Evolutionary conservation across 2,329 filamentous ascomycete species (phyloP).

Genomic region (Sordariomycetes sp.): DNA sequence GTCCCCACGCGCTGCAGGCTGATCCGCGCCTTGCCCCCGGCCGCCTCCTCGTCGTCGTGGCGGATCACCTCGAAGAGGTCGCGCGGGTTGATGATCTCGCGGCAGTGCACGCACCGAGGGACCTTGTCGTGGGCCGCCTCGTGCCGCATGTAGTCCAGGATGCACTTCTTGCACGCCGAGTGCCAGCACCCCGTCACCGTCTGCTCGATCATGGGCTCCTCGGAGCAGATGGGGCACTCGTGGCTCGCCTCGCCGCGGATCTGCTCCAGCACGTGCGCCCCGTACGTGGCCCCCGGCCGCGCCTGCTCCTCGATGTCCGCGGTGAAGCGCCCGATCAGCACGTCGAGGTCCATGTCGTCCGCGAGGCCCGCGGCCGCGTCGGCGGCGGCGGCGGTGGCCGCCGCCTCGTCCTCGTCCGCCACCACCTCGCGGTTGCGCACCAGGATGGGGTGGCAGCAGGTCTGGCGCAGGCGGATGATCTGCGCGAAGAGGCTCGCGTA

Average conservation of each 20-base stretch:
- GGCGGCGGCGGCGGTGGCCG: constrained; percentile 61
- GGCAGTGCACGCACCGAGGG: constrained; percentile 84
- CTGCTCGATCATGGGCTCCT: constrained; percentile 92
- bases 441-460: constrained; percentile 85
- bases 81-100: constrained; percentile 67
- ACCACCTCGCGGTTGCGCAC: constrained; percentile 78
- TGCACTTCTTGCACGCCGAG: constrained; percentile 86
- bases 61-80: constrained; percentile 90
- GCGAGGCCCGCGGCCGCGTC: constrained; percentile 73
- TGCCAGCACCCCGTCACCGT: constrained; percentile 97
- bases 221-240: constrained; percentile 89
- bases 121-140: constrained; percentile 66
- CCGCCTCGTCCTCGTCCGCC: constrained; percentile 79
- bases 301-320: constrained; percentile 47
- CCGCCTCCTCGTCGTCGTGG: constrained; percentile 51
- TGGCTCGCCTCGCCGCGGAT: constrained; percentile 82
- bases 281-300: constrained; percentile 57
- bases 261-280: constrained; percentile 77
- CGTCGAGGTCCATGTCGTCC: constrained; percentile 92
- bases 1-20: constrained; percentile 49
- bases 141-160: constrained; percentile 84
- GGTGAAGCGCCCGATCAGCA: constrained; percentile 76
- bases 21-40: constrained; percentile 33
- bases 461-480: constrained; percentile 82
- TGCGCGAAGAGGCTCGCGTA: constrained; percentile 97